These are phyloP conservation scores for Leavenworthia alabamica DNA, from an alignment of 345 rosid species.

Conservation along the genomic window DNA sequence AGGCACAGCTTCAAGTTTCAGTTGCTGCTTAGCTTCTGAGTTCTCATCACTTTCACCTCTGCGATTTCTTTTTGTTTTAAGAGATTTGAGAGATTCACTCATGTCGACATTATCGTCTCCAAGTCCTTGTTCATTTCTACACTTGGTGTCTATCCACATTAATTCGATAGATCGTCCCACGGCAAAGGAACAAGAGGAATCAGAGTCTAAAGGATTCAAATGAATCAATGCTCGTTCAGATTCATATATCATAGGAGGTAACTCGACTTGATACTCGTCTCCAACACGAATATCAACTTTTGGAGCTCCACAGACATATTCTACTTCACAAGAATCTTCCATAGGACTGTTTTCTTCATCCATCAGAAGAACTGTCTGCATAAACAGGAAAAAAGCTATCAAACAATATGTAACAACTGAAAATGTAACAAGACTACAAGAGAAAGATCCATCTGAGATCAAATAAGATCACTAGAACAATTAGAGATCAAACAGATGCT, in stretches of 20 bases:
- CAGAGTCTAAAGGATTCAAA: slow-evolving; percentile 23
- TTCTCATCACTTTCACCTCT: slow-evolving; percentile 10
- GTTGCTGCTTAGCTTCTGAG: slow-evolving; percentile 14
- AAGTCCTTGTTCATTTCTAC: not conserved
- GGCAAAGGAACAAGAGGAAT: slow-evolving; percentile 32
- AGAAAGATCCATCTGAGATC: not conserved
- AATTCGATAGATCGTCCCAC: slow-evolving; percentile 44
- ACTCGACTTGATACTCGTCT: slow-evolving; percentile 49
- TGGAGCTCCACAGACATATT: slow-evolving; percentile 40
- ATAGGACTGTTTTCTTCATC: slow-evolving; percentile 23
- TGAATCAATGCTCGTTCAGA: slow-evolving; percentile 27
- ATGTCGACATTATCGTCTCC: slow-evolving; percentile 19
- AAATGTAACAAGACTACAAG: not conserved
- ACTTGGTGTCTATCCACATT: slow-evolving; percentile 33
- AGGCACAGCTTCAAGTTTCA: slow-evolving; percentile 33
- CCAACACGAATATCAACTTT: slow-evolving; percentile 47
- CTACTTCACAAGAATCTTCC: slow-evolving; percentile 30
- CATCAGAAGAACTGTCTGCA: slow-evolving; percentile 14
- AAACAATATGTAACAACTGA: not conserved
- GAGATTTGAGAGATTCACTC: slow-evolving; percentile 32
- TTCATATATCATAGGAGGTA: slow-evolving; percentile 47
- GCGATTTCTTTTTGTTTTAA: slow-evolving; percentile 29
- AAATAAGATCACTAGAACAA: not conserved
- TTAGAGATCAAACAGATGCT: not conserved
- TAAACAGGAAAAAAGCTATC: not conserved